Evolutionary conservation across 23 red algal genomes (phyloP).

Genomic region (Gracilaria gracilis): DNA sequence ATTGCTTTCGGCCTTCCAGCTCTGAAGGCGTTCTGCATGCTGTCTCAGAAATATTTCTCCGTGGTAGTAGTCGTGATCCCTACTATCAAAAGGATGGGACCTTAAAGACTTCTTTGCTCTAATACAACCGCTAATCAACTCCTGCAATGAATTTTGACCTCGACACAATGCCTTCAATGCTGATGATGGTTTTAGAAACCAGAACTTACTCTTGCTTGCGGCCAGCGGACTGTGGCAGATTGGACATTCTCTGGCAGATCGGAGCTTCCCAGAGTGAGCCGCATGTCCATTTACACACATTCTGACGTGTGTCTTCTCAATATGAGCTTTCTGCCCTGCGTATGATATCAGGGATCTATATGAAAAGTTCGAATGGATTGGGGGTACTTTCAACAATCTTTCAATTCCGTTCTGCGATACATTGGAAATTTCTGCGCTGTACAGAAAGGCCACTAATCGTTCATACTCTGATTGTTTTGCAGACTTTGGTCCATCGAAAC

Average conservation of each 20-base stretch:
- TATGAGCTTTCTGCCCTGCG: background rate
- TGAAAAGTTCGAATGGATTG: background rate
- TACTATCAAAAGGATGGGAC: background rate
- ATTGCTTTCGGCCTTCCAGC: background rate
- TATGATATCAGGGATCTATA: background rate
- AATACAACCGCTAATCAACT: background rate
- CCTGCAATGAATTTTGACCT: background rate
- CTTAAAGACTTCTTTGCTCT: background rate
- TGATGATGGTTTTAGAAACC: constrained; percentile 11
- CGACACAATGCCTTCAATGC: background rate
- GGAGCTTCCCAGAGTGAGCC: background rate
- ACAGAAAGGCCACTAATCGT: background rate
- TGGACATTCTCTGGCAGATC: background rate
- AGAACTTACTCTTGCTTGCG: background rate
- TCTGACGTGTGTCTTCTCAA: background rate
- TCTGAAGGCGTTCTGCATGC: background rate
- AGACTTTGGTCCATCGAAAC: background rate
- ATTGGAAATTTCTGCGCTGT: constrained; percentile 14
- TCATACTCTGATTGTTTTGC: background rate
- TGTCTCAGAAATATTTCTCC: background rate
- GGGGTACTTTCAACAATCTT: background rate
- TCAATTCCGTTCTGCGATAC: background rate
- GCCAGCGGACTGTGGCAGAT: background rate
- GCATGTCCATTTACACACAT: constrained; percentile 1
- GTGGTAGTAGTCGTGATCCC: constrained; percentile 21